These are phyloP conservation scores for Ceratocystis destructans DNA, from an alignment of 2,329 filamentous ascomycete species.

Conservation along the genomic window DNA sequence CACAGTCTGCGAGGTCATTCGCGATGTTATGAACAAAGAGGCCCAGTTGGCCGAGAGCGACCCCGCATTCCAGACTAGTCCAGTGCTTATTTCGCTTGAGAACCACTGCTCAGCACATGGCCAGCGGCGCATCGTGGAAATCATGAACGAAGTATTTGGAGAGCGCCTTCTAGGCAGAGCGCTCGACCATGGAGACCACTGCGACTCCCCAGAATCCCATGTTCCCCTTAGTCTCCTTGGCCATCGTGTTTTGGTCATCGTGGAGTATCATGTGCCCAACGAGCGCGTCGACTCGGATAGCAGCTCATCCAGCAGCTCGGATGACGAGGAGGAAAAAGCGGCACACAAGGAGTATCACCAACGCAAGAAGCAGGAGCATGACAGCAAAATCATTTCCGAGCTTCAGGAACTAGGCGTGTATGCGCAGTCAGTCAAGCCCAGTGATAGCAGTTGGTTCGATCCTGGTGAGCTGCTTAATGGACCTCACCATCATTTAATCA, in stretches of 20 bases:
- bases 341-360: slow-evolving; percentile 41
- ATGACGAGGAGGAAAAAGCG: slow-evolving; percentile 32
- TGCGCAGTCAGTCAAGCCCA: slow-evolving; percentile 55
- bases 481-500: slow-evolving; percentile 53
- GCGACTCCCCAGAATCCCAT: slow-evolving; percentile 37
- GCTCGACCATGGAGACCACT: slow-evolving; percentile 35
- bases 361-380: slow-evolving; percentile 36
- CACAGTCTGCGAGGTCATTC: slow-evolving; percentile 50
- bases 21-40: slow-evolving; percentile 48
- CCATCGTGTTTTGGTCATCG: slow-evolving; percentile 51
- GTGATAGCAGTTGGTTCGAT: slow-evolving; percentile 52
- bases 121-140: slow-evolving; percentile 46
- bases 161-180: slow-evolving; percentile 44
- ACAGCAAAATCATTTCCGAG: slow-evolving; percentile 45
- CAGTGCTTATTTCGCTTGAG: slow-evolving; percentile 51
- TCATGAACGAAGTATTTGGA: slow-evolving; percentile 52
- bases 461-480: slow-evolving; percentile 36
- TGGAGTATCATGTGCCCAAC: slow-evolving; percentile 49
- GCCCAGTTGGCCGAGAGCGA: slow-evolving; percentile 28
- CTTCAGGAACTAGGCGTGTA: slow-evolving; percentile 54
- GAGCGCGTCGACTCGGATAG: slow-evolving; percentile 32
- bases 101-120: slow-evolving; percentile 50
- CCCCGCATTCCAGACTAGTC: slow-evolving; percentile 34
- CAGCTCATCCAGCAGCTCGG: slow-evolving; percentile 28
- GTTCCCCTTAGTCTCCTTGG: slow-evolving; percentile 46